A percentile compares a stretch with the other conserved stretches of the same genome.
Conservation (phyloP, 257 asterid species). For the Solanum okadae region DNA sequence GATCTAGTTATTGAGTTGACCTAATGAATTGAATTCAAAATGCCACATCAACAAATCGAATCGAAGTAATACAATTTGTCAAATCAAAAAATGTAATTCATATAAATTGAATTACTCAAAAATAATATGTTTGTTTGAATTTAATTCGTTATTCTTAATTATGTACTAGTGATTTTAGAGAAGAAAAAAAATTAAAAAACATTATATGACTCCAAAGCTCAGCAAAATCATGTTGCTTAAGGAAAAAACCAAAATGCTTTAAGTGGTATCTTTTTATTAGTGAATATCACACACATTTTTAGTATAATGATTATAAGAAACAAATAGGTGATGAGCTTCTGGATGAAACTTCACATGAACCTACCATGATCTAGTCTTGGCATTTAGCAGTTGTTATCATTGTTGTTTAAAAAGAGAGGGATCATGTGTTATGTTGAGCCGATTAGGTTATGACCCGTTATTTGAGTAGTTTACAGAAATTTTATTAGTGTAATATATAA, state of each 20-base stretch:
- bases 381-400: neutral
- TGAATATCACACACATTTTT: neutral
- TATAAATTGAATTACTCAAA: neutral
- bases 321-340: neutral
- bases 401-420: neutral
- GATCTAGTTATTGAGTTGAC: neutral
- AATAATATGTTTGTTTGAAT: neutral
- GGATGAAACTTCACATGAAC: neutral
- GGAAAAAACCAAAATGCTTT: neutral
- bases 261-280: neutral
- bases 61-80: neutral
- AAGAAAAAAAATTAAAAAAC: neutral
- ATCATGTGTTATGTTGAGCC: neutral
- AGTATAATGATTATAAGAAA: neutral
- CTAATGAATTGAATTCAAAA: neutral
- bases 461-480: neutral
- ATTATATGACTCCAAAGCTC: neutral
- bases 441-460: neutral
- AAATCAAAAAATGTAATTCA: neutral
- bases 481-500: too few species aligned
- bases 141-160: neutral
- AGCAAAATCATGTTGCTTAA: neutral
- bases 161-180: neutral
- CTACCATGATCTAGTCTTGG: neutral
- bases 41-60: neutral